Conservation (phyloP, 2,329 filamentous ascomycete species). For the Fusarium sambucinum region DNA sequence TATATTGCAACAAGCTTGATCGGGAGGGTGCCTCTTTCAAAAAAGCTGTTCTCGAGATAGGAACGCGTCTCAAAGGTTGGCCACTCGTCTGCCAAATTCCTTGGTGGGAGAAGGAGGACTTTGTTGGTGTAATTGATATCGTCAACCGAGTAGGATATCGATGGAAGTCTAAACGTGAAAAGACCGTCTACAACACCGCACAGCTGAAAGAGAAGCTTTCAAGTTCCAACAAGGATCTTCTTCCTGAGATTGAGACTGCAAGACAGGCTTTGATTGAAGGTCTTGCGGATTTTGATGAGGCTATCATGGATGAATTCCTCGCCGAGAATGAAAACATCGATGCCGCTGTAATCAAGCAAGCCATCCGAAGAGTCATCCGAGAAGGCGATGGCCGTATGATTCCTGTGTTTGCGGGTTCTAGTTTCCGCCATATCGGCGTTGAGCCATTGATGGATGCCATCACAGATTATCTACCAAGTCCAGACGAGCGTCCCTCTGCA, state of each 20-base stretch:
- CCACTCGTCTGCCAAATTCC: slow-evolving; percentile 95
- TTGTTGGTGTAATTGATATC: slow-evolving; percentile 87
- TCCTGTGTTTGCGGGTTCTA: slow-evolving; percentile 91
- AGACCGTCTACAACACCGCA: slow-evolving; percentile 52
- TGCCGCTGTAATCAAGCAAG: slow-evolving; percentile 74
- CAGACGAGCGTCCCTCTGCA: slow-evolving; percentile 81
- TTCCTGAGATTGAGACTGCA: slow-evolving; percentile 78
- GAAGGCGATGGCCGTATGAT: slow-evolving; percentile 78
- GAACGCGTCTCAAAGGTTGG: slow-evolving; percentile 81
- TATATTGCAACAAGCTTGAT: slow-evolving; percentile 84
- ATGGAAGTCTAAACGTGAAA: slow-evolving; percentile 67
- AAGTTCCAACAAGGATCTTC: slow-evolving; percentile 63
- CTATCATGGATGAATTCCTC: slow-evolving; percentile 85
- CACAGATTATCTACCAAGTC: slow-evolving; percentile 86
- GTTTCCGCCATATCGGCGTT: slow-evolving; percentile 93
- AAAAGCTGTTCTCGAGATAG: slow-evolving; percentile 87
- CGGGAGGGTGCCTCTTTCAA: slow-evolving; percentile 83
- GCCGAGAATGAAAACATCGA: slow-evolving; percentile 82
- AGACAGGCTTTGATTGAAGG: slow-evolving; percentile 83
- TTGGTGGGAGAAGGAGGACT: slow-evolving; percentile 86
- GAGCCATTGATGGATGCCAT: slow-evolving; percentile 92
- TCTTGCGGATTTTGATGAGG: slow-evolving; percentile 89
- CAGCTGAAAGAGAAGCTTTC: slow-evolving; percentile 57
- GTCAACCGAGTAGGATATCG: slow-evolving; percentile 79
- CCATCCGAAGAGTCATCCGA: slow-evolving; percentile 78